Evolutionary conservation across 2,329 filamentous ascomycete genomes (phyloP), one percentile per base, ranked within the genome.

Genomic region (Paracoccidioides lutzii): DNA sequence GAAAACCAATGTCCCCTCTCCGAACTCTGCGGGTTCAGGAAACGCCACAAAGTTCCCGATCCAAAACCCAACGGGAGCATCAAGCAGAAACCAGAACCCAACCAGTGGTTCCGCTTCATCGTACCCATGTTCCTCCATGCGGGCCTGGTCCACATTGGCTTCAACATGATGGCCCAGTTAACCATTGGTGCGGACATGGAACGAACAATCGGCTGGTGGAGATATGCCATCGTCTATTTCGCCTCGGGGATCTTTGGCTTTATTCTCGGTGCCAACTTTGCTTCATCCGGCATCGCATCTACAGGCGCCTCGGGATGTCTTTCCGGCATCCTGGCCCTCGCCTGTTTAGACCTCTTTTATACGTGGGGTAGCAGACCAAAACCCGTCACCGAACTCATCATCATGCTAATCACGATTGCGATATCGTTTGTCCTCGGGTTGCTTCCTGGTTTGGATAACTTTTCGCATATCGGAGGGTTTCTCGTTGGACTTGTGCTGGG

Each of bases 71-170:
- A 68, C 32, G 74, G 75, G 44, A 69, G 73, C 45, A 66, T 79
- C 53, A 78, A 82, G 62, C 77, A 84, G 58, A 68, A 69, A 8
- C 75, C 85, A 2, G 78, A 81, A 58, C 93, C 93, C 0, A 84
- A 97, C 67, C 93, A 98, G 70, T 98, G 93, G 93, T 98, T 81
- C 73, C 87, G 93, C 58, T 97, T 98, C 75, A 96, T 98, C 66
- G 75, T 85, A 1, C 91, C 93, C 42, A 96, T 98, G 59, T 98
- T 98, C 74, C 76, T 98, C 64, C 93, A 98, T 66, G 90, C 89
- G 1, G 93, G 93, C 12, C 73, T 98, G 55, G 85, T 98, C 59
- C 93, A 98, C 67, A 96, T 98, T 57, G 88, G 83, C 14, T 96
- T 97, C 78, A 98, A 98, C 71, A 78, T 98, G 72, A 78, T 97